Evolutionary conservation across 176 grass and related monocot species (phyloP), one percentile per base, ranked within the genome.

Genomic region (Oryza nivara): DNA sequence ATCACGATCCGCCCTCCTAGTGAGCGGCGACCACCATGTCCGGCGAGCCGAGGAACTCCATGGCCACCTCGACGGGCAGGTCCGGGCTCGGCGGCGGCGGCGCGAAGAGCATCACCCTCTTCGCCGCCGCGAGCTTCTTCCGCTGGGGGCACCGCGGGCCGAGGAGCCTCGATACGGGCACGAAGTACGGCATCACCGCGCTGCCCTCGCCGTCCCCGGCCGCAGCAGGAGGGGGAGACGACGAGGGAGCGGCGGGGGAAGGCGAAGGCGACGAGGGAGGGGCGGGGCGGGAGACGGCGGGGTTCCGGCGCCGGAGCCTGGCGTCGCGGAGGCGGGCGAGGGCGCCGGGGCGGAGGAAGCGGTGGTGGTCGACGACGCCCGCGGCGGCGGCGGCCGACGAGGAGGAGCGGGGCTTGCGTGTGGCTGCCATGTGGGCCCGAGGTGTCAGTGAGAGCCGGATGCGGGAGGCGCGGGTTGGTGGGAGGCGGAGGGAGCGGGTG

Each of bases 281-380:
- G 3, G 86, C 49, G 65, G 70, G 22, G 54, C 68, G 74, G 28
- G 89, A 28, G 4, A 64, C 6, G 54, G 19, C 1, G 3, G 46
- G 48, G 9, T 61, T 72, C 11, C 44, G 68, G 56, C 75, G 81
- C 34, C 67, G 85, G 1, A 94, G 81, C 69, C 87, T 85, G 73
- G 73, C 82, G 81, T 97, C 92, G 17, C 92, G 86, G 65, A 94
- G 90, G 70, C 84, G 87, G 65, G 92, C 88, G 56, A 94, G 90
- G 23, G 94, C 94, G 4, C 90, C 88, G 6, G 94, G 92, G 65
- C 83, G 83, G 73, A 97, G 92, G 86, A 94, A 97, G 10, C 88
- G 88, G 66, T 68, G 94, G 91, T 93, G 87, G 79, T 92, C 84
- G 58, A 58, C 52, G 52, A 58, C 17, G 48, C 7, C 90, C 10